A percentile compares a stretch with the other conserved stretches of the same genome.
Conservation (phyloP, 495 filamentous ascomycete genomes). For the Cudoniella acicularis region DNA sequence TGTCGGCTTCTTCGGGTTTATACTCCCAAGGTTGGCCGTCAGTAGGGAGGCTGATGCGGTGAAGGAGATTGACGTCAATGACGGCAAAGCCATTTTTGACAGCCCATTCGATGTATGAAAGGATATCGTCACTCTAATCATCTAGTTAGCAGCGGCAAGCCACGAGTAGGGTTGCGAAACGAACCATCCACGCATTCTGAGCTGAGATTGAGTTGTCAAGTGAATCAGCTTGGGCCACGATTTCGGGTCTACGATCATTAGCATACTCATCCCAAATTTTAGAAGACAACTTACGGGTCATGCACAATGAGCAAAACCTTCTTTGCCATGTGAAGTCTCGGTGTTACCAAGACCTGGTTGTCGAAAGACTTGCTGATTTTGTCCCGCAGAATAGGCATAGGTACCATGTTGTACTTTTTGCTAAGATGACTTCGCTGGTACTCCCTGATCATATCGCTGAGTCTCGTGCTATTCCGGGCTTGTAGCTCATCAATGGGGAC, state of each 20-base stretch:
- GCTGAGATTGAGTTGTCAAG: constrained; percentile 67
- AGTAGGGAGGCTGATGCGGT: constrained; percentile 27
- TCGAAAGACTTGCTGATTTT: constrained; percentile 73
- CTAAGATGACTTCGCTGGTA: constrained; percentile 68
- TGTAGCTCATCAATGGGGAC: constrained; percentile 39
- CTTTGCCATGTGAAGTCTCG: constrained; percentile 31
- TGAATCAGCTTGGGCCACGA: constrained; percentile 64
- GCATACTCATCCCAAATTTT: not conserved
- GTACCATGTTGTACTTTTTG: constrained; percentile 68
- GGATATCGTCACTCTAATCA: constrained; percentile 73
- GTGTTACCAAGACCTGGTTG: constrained; percentile 85
- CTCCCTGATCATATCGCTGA: constrained; percentile 67
- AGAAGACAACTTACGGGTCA: constrained; percentile 59
- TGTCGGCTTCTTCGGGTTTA: not conserved
- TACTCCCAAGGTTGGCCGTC: constrained; percentile 26
- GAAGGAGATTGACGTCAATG: constrained; percentile 86
- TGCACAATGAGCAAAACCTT: constrained; percentile 75
- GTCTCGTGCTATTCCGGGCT: constrained; percentile 28
- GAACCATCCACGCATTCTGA: constrained; percentile 83
- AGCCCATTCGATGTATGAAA: constrained; percentile 81
- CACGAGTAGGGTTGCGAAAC: constrained; percentile 33
- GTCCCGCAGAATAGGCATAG: constrained; percentile 68
- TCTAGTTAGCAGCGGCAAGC: constrained; percentile 64
- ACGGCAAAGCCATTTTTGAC: constrained; percentile 67
- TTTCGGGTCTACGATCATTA: constrained; percentile 57